phyloP scores from a whole-genome alignment of 2,329 filamentous ascomycete species.

The Achaetomium macrosporum region DNA sequence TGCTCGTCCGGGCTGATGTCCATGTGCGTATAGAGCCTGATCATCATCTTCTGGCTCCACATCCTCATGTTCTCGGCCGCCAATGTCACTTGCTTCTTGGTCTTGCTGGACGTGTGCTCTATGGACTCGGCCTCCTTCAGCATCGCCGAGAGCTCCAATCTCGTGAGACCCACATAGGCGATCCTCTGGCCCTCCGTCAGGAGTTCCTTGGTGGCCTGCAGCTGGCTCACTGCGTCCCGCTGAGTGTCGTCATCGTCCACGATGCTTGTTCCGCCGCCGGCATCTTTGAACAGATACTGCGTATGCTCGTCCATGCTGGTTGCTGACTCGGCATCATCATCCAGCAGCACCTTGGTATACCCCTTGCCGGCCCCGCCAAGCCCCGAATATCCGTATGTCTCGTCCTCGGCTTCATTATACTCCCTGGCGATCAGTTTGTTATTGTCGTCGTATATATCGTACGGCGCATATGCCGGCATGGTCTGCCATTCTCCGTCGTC shows the following conservation, averaged over 20 bases:
- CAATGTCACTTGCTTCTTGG: constrained; percentile 65
- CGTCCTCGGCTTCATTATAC: constrained; percentile 62
- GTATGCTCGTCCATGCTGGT: constrained; percentile 98
- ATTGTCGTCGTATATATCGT: constrained; percentile 94
- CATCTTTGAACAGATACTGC: constrained; percentile 84
- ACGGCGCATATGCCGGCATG: constrained; percentile 89
- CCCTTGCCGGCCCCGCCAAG: constrained; percentile 89
- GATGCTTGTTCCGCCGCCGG: constrained; percentile 40
- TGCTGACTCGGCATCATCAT: constrained; percentile 88
- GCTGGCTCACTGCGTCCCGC: constrained; percentile 78
- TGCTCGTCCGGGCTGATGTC: constrained; percentile 88
- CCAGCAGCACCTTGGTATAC: constrained; percentile 89
- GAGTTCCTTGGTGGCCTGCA: constrained; percentile 92
- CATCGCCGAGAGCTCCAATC: constrained; percentile 75
- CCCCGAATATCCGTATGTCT: constrained; percentile 63
- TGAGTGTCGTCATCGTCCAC: constrained; percentile 72
- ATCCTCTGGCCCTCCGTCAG: constrained; percentile 93
- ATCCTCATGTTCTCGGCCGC: constrained; percentile 77
- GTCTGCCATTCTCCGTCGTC: constrained; percentile 78
- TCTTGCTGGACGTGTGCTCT: constrained; percentile 52
- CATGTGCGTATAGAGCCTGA: constrained; percentile 91
- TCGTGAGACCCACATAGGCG: constrained; percentile 87
- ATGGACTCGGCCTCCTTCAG: constrained; percentile 60
- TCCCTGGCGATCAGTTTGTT: constrained; percentile 81
- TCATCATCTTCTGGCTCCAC: constrained; percentile 99